A percentile compares a stretch with the other conserved stretches of the same genome.
Conservation (phyloP, 371 early-diverging fungal genomes). For the Mortierella sp. region DNA sequence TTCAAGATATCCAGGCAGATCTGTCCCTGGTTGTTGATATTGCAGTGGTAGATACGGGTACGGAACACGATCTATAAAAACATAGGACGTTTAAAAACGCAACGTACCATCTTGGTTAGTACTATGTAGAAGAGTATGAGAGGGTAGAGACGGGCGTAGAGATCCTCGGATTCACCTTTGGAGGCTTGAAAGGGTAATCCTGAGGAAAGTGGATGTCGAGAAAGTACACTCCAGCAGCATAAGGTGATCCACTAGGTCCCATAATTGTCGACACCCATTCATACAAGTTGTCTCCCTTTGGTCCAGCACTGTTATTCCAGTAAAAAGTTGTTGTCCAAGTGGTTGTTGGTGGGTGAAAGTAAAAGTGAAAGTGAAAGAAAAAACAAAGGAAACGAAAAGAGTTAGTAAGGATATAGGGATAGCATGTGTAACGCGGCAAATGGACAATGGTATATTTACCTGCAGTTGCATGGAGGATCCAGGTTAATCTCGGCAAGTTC, state of each 20-base stretch:
- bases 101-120: no score
- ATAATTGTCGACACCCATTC: slow-evolving; percentile 97
- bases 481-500: slow-evolving; percentile 95
- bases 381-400: neutral
- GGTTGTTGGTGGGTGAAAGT: neutral
- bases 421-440: neutral
- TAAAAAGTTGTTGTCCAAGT: neutral
- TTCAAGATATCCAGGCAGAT: slow-evolving; percentile 96
- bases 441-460: slow-evolving; percentile 56
- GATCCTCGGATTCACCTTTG: slow-evolving; percentile 65
- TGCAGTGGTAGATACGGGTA: slow-evolving; percentile 97
- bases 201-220: slow-evolving; percentile 95
- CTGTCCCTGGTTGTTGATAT: slow-evolving; percentile 90
- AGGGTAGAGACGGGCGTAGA: neutral
- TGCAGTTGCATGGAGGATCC: slow-evolving; percentile 97
- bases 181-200: slow-evolving; percentile 97
- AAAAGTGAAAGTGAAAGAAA: neutral
- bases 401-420: neutral
- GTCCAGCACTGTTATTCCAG: slow-evolving; percentile 80
- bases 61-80: slow-evolving; percentile 76
- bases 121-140: no score
- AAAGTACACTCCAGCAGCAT: slow-evolving; percentile 87
- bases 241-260: slow-evolving; percentile 91
- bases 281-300: slow-evolving; percentile 95
- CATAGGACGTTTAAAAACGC: neutral